These are phyloP conservation scores for Ilyonectria destructans DNA, from an alignment of 2,329 filamentous ascomycete genomes.

Conservation along the genomic window DNA sequence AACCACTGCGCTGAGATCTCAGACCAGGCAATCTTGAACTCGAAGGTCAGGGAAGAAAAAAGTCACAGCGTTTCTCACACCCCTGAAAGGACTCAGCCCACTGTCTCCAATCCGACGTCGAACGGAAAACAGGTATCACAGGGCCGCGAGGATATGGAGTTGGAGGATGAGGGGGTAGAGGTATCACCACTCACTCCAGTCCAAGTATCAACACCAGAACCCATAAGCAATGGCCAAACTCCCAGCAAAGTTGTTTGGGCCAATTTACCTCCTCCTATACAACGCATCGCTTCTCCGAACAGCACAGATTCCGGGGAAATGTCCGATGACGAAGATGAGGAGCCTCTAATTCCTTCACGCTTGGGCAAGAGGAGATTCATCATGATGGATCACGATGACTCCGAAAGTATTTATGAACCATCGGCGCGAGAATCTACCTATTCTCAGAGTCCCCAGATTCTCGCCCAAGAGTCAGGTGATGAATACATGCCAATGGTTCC, in stretches of 20 bases:
- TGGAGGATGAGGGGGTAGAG: conserved; percentile 14
- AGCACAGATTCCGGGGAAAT: conserved; percentile 16
- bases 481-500: conserved; percentile 8
- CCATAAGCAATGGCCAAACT: neutral
- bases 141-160: conserved; percentile 15
- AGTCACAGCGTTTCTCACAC: too few species aligned
- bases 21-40: neutral
- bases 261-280: neutral
- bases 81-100: neutral
- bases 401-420: conserved; percentile 15
- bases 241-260: neutral
- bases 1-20: neutral
- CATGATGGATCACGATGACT: conserved; percentile 20
- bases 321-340: conserved; percentile 21
- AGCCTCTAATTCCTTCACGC: neutral
- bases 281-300: neutral
- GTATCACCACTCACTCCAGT: conserved; percentile 3
- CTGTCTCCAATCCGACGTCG: neutral
- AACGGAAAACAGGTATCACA: neutral
- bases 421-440: conserved; percentile 17
- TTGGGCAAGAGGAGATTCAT: conserved; percentile 1
- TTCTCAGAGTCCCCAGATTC: conserved; percentile 9
- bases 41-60: neutral
- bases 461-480: conserved; percentile 19
- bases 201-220: neutral